Conservation (phyloP, 768 basidiomycete genomes). For the Tylopilus subfusipes region DNA sequence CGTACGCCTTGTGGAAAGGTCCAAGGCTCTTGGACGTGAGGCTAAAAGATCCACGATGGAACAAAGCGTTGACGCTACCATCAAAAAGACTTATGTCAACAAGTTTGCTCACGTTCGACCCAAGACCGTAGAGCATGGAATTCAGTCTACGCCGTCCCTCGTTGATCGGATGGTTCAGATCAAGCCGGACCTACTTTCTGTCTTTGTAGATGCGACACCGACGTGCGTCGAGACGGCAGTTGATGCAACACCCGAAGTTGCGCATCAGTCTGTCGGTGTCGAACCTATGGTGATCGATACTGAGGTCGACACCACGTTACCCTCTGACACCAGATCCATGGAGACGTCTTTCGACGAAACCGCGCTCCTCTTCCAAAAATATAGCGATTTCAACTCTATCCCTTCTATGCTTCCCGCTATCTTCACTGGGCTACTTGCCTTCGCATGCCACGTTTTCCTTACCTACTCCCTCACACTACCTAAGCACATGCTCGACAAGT, state of each 20-base stretch:
- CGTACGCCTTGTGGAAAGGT: conserved; percentile 60
- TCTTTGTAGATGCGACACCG: conserved; percentile 54
- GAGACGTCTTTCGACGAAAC: conserved; percentile 24
- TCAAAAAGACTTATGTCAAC: conserved; percentile 37
- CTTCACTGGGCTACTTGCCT: conserved; percentile 39
- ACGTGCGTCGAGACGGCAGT: conserved; percentile 42
- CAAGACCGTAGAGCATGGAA: conserved; percentile 31
- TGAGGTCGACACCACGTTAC: conserved; percentile 33
- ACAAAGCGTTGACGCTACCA: conserved; percentile 52
- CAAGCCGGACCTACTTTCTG: conserved; percentile 36
- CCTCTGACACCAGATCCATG: conserved; percentile 17
- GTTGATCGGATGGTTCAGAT: conserved; percentile 40
- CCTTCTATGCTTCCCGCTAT: conserved; percentile 29
- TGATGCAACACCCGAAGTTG: conserved; percentile 38
- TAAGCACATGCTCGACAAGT: conserved; percentile 37
- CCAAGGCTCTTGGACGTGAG: conserved; percentile 33
- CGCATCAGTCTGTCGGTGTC: conserved; percentile 33
- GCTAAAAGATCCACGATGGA: conserved; percentile 28
- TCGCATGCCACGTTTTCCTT: conserved; percentile 47
- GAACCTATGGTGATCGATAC: conserved; percentile 26
- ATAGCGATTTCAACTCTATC: conserved; percentile 31
- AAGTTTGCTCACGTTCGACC: conserved; percentile 42
- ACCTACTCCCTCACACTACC: conserved; percentile 50
- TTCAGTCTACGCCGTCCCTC: conserved; percentile 38
- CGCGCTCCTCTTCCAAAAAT: conserved; percentile 19